phyloP scores from a whole-genome alignment of 1,284 basidiomycete species.

The Cutaneotrichosporon spelunceum region DNA sequence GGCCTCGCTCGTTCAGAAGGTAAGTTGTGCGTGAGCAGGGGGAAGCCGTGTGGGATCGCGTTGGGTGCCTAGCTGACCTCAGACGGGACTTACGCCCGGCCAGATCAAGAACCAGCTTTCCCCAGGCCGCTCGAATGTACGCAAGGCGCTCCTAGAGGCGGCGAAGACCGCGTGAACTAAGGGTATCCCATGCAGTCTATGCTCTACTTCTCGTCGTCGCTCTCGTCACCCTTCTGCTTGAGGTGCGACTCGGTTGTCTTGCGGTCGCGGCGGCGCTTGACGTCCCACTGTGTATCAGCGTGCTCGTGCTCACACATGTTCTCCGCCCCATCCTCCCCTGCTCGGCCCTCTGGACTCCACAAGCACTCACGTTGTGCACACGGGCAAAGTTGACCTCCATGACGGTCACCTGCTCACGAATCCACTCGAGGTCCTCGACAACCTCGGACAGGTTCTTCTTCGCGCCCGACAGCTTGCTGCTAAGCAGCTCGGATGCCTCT shows the following conservation, averaged over 20 bases:
- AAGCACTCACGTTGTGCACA: conserved; percentile 70
- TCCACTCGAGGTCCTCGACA: conserved; percentile 85
- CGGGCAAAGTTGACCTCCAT: conserved; percentile 98
- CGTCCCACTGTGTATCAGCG: conserved; percentile 45
- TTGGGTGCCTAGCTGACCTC: neutral
- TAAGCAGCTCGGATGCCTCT: conserved; percentile 72
- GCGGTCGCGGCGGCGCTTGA: conserved; percentile 39
- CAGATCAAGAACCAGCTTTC: conserved; percentile 36
- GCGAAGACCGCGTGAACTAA: neutral
- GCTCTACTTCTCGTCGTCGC: conserved; percentile 14
- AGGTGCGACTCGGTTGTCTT: conserved; percentile 8
- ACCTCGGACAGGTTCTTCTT: conserved; percentile 66
- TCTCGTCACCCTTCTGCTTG: conserved; percentile 11
- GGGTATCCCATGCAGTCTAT: conserved; percentile 5
- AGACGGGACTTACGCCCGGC: conserved; percentile 36
- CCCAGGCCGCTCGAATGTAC: conserved; percentile 33
- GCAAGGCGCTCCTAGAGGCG: conserved; percentile 10
- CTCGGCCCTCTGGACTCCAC: neutral
- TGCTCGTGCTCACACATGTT: neutral
- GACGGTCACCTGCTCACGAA: conserved; percentile 87
- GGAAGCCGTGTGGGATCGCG: too few relatives aligned
- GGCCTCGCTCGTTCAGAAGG: neutral
- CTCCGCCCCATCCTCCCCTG: neutral
- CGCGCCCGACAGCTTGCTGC: conserved; percentile 73
- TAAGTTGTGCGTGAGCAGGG: neutral